Evolutionary conservation across 2,329 filamentous ascomycete genomes (phyloP), one percentile per base, ranked within the genome.

Genomic region (Tolypocladium endophyticum): DNA sequence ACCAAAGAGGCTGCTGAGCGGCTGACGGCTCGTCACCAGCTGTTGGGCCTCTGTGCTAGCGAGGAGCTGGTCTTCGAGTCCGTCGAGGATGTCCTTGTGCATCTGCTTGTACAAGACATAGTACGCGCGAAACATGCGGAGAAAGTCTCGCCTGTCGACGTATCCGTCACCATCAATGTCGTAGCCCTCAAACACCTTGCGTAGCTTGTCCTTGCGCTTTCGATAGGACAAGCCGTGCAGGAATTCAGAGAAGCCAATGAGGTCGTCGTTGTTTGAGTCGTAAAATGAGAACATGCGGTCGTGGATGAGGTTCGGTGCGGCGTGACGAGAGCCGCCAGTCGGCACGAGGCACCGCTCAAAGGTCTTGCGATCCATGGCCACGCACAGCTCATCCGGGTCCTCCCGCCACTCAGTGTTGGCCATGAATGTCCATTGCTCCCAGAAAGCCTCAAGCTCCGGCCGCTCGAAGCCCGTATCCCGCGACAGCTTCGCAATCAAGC

Each of bases 211-310:
- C 65, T 88, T 85, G 60, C 82, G 78, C 66, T 85, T 87, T 35
- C 84, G 77, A 66, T 86, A 87, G 5, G 91, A 87, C 55, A 97
- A 79, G 0, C 91, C 94, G 60, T 88, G 85, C 30, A 97, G 76
- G 69, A 97, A 99, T 71, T 99, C 94, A 56, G 90, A 83, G 66
- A 99, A 97, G 9, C 90, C 89, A 67, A 99, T 97, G 9, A 96
- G 78, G 28, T 89, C 89, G 70, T 99, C 91, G 50, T 85, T 82
- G 71, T 97, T 93, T 38, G 87, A 89, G 73, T 99, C 94, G 72
- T 97, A 99, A 72, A 97, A 97, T 57, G 89, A 85, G 74, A 97
- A 99, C 83, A 97, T 94, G 65, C 94, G 88, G 71, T 99, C 93
- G 69, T 96, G 94, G 61, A 99, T 90, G 18, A 96, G 83, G 70